Base-by-base conservation (phyloP, 2,329 filamentous ascomycete species). In the Cordyceps tenuipes region DNA sequence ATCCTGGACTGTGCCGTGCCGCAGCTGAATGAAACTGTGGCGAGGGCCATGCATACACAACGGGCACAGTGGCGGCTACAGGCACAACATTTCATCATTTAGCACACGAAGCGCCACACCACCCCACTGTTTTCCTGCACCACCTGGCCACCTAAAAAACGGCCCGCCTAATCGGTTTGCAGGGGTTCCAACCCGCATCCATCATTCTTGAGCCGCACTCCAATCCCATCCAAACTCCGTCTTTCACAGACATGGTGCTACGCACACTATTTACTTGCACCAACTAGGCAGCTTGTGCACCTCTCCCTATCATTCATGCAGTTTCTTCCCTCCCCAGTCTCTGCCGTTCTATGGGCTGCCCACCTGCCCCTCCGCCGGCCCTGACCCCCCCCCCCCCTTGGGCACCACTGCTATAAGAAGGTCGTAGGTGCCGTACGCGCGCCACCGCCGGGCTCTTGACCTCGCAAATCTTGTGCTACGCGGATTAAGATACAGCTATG, bases 401-500 rank as follows among this genome's bases (percentile, higher is more conserved):
- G n/a, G 19, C 29, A 26, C 31, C 3, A 39, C 12, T 39, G 29
- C 31, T 17, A 15, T 57, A 50, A 46, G 3, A 12, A 46, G 17
- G n/a, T 46, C 17, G 43, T 15, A 43, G 50, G 55, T 43, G 46
- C 8, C 21, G 41, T 49, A 19, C 46, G 21, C 54, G 54, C 44
- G 13, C 9, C 15, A n/a, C 3, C 8, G 21, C 36, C 29, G 10
- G 17, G 17, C 9, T 34, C 39, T 56, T 7, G 17, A 47, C n/a
- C 19, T 23, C 23, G 7, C 53, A 36, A 31, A 7, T 13, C 19
- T 10, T 23, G 19, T 36, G n/a, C 26, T 12, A 47, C 34, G 41
- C 41, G 10, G 26, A 12, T 3, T 3, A 13, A 2, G 17, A 26
- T 12, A 5, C 12, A 48, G 23, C 19, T 5, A 75, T 75, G 73